A percentile compares a stretch with the other conserved stretches of the same genome.
Conservation (phyloP, 2,329 filamentous ascomycete species). For the Fusarium sarcochroum region DNA sequence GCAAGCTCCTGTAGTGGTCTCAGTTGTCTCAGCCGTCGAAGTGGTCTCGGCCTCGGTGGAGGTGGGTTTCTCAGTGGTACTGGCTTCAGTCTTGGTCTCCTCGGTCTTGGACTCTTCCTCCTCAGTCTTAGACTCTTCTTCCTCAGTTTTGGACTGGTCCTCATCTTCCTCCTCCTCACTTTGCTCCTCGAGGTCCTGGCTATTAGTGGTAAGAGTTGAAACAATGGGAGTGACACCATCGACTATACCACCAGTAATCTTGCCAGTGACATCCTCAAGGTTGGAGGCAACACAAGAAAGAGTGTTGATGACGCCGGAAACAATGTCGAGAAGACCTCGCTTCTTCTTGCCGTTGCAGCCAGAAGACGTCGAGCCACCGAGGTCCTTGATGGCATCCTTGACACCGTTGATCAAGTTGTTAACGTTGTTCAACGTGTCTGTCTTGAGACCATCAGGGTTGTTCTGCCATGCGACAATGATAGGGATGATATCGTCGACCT, state of each 20-base stretch:
- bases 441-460: constrained; percentile 16
- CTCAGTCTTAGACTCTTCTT: constrained; percentile 3
- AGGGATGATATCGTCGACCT: constrained; percentile 14
- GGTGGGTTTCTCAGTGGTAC: constrained; percentile 9
- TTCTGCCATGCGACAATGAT: constrained; percentile 20
- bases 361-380: constrained; percentile 10
- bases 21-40: not conserved
- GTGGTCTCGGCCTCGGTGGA: constrained; percentile 2
- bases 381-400: constrained; percentile 15
- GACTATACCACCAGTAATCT: constrained; percentile 15
- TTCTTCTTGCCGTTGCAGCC: constrained; percentile 15
- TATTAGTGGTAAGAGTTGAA: constrained; percentile 5
- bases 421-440: constrained; percentile 19
- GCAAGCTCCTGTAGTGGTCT: constrained; percentile 1
- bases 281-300: constrained; percentile 9
- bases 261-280: constrained; percentile 3
- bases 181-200: constrained; percentile 20
- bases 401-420: constrained; percentile 23
- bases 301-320: constrained; percentile 11
- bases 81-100: constrained; percentile 1
- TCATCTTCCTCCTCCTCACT: constrained; percentile 23
- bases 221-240: constrained; percentile 21
- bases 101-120: not conserved
- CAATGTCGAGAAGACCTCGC: constrained; percentile 8
- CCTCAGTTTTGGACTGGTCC: constrained; percentile 14